These are phyloP conservation scores for Hortiboletus campestris DNA, from an alignment of 768 basidiomycete genomes.

Conservation along the genomic window DNA sequence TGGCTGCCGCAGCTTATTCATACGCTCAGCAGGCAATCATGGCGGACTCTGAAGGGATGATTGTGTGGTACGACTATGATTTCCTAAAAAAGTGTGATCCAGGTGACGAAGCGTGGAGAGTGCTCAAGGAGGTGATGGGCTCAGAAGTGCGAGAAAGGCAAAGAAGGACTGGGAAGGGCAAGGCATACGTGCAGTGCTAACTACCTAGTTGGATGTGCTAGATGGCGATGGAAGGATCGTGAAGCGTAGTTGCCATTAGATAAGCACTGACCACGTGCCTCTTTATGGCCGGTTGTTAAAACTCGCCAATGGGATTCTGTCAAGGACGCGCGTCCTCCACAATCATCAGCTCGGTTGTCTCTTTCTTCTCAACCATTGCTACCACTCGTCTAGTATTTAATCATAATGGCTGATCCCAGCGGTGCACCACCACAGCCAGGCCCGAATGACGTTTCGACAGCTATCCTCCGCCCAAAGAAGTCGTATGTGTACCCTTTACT, in stretches of 20 bases:
- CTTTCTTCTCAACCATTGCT: constrained; percentile 14
- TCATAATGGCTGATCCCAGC: constrained; percentile 73
- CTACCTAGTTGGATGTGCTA: background rate
- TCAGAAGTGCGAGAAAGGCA: constrained; percentile 20
- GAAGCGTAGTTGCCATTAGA: constrained; percentile 11
- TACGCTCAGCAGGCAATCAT: constrained; percentile 61
- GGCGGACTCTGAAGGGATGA: constrained; percentile 57
- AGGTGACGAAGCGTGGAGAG: constrained; percentile 45
- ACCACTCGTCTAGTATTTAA: constrained; percentile 7
- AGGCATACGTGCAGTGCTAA: background rate
- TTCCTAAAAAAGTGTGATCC: constrained; percentile 61
- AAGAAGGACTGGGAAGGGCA: background rate
- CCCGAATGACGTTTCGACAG: constrained; percentile 88
- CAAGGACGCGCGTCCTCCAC: constrained; percentile 34
- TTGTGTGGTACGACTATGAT: constrained; percentile 83
- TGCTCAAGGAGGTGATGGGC: constrained; percentile 23
- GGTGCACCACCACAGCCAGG: constrained; percentile 82
- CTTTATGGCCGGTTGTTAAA: constrained; percentile 12
- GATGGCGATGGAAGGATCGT: constrained; percentile 13
- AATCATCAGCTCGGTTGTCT: background rate
- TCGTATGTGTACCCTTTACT: constrained; percentile 60
- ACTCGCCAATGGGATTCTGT: background rate
- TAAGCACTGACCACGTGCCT: constrained; percentile 9
- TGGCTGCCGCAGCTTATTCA: constrained; percentile 60
- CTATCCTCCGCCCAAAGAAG: constrained; percentile 96